A percentile compares a stretch with the other conserved stretches of the same genome.
Evolutionary conservation across 2,329 filamentous ascomycete species (phyloP).

Genomic region (Trichoderma breve): DNA sequence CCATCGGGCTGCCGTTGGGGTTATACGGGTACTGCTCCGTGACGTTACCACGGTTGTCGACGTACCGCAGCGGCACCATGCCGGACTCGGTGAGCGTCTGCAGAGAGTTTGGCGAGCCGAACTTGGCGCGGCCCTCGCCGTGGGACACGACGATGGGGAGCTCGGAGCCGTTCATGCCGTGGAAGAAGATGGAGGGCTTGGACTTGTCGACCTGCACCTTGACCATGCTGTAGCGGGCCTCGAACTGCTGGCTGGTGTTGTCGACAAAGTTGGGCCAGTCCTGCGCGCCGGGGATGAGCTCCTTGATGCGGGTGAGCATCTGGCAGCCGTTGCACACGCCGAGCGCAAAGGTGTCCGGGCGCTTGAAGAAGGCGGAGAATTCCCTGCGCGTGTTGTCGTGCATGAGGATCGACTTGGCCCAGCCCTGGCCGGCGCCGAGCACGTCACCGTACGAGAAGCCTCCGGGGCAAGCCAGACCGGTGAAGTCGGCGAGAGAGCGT

Average conservation of each 20-base stretch:
- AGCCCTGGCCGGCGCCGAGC: constrained; percentile 90
- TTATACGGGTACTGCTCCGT: constrained; percentile 88
- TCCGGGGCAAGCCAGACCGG: constrained; percentile 88
- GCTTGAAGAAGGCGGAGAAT: constrained; percentile 81
- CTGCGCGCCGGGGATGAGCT: constrained; percentile 79
- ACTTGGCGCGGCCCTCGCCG: constrained; percentile 81
- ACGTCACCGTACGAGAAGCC: constrained; percentile 91
- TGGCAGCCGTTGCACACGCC: constrained; percentile 98
- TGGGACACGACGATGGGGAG: constrained; percentile 88
- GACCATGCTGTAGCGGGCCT: constrained; percentile 81
- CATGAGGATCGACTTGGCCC: constrained; percentile 90
- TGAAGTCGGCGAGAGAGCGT: constrained; percentile 77
- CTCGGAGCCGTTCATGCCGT: constrained; percentile 79
- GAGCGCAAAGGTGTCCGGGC: constrained; percentile 85
- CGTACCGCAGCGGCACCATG: constrained; percentile 75
- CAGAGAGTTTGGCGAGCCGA: constrained; percentile 53
- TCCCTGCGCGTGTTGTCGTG: constrained; percentile 73
- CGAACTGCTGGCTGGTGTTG: constrained; percentile 85
- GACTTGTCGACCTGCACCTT: constrained; percentile 63
- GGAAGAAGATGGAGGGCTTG: constrained; percentile 75
- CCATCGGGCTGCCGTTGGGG: constrained; percentile 76
- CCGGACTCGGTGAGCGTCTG: constrained; percentile 60
- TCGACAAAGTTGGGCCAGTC: constrained; percentile 84
- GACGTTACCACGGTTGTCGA: constrained; percentile 72
- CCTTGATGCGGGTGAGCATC: constrained; percentile 77